Base-by-base conservation (phyloP, 371 early-diverging fungal genomes). In the Apophysomyces variabilis region DNA sequence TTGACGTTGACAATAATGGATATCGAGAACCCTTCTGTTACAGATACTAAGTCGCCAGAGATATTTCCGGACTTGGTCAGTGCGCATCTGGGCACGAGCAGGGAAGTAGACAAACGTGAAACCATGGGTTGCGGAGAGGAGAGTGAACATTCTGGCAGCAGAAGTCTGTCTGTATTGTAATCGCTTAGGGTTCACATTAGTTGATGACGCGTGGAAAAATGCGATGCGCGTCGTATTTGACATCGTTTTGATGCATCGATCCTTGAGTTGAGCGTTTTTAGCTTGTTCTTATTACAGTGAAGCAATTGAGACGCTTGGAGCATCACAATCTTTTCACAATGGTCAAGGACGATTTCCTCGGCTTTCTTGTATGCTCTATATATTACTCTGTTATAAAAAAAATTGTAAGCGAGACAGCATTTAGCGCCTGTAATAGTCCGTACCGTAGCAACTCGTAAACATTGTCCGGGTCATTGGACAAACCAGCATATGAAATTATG, bases 251-350 rank as follows among this genome's bases (percentile, higher is more conserved):
- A 58, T 47, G 58, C 65, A 65, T 35, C 65, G 46, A 65, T 58
- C 58, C 65, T 58, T 65, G 65, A 58, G 18, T 58, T 65, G 50
- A 65, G 59, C 50, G 47, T 18, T 21, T 58, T 46, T 58, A 65
- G 5, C n/a, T 65, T 65, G 26, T 58, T 58, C 59, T 65, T 46
- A 58, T 65, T 38, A 37, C 58, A 35, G 58, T 65, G 36, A 58
- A 65, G 47, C 12, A 59, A 38, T 35, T 58, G 44, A 58, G 56
- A 65, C 59, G 26, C 46, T 44, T 46, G 44, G 32, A 65, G 35
- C 46, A 46, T 32, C 45, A 58, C 65, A 45, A 58, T 65, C 45
- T 45, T 58, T 45, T 46, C 38, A 39, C 38, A 3, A 36, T 65
- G 58, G 18, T 58, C 64, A 39, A 57, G 36, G 16, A 58, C 47